Evolutionary conservation across 306 rosid genomes (phyloP), one percentile per base, ranked within the genome.

Genomic region (Quercus wislizeni): DNA sequence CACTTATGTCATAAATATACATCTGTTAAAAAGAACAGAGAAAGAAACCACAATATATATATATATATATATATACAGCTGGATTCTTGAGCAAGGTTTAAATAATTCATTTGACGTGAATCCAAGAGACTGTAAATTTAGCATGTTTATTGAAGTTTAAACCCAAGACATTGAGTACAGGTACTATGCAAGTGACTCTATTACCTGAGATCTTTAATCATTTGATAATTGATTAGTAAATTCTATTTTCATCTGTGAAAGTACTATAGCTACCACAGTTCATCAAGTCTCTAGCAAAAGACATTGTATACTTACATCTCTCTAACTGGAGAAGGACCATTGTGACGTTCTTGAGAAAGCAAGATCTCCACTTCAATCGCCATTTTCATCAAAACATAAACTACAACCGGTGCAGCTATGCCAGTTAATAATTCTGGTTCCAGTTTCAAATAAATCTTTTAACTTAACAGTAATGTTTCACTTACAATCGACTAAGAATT

Each of bases 281-380:
- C 23, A 18, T 20, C 9, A 59, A 72, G 49, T 49, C 35, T 11
- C 55, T 49, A 71, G 62, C 30, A 23, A 17, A 67, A 69, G 77
- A 73, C 67, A 18, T 19, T 55, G 43, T 63, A 73, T 67, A 28
- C 94, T 88, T 82, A 92, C 94, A 88, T 88, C 73, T 88, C 92
- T 52, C 74, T 84, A 69, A 90, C 94, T 8, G 90, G 90, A 25
- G 86, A 86, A 71, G 79, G 52, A 21, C 85, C 89, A 64, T 76
- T 82, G 59, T 72, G 85, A 43, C 87, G 88, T 69, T 90, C 91
- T 70, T 71, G 90, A 31, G 90, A 92, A 46, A 90, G 94, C 83
- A 90, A 78, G 73, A 81, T 74, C 91, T 92, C 94, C 78, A 90
- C 86, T 82, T 88, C 90, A 54, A 88, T 85, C 25, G 87, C 88